Base-by-base conservation (phyloP, 208 protist species). In the Acanthamoeba castellanii region DNA sequence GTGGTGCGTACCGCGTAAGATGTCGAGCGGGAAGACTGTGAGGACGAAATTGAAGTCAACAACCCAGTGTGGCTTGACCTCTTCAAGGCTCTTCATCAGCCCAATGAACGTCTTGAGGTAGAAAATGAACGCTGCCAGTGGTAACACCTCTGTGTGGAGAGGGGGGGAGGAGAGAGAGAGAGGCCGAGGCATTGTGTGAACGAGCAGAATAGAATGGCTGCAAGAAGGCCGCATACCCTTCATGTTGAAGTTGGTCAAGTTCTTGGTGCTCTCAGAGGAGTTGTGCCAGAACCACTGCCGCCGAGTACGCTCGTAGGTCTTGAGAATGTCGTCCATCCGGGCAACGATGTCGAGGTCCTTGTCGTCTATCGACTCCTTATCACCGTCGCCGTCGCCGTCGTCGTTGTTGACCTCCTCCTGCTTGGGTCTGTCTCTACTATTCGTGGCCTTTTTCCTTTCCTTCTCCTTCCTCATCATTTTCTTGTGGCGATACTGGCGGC, bases 31-130 rank as follows among this genome's bases (percentile, higher is more conserved):
- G 32, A 74, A 92, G 37, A 92, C 25, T 27, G 11, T 92, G 30
- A 72, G 59, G 37, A 92, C 20, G 55, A 70, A n/a, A n/a, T n/a
- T n/a, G 34, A 20, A 34, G 45, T 92, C 61, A 9, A 66, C 32
- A 8, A 25, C 25, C 85, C 85, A 92, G 70, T 27, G 37, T 1
- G 61, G 32, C 55, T 45, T 32, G 30, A 92, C 85, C 9, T 66
- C 52, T 13, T 92, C 61, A 13, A 64, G 57, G 20, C 37, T 52
- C 52, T 72, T 66, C 18, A n/a, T 52, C n/a, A 92, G 42, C 9
- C 61, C 37, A 27, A 92, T 50, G 59, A 92, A 66, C 20, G 59
- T 92, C 85, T 70, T 64, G 25, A 92, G 37, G 30, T 92, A 52
- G 57, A 92, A 72, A 6, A 92, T 64, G 61, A 92, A 70, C 37